A percentile compares a stretch with the other conserved stretches of the same genome.
These are phyloP conservation scores for Panaeolus cyanescens DNA, from an alignment of 768 basidiomycete genomes.

Conservation along the genomic window DNA sequence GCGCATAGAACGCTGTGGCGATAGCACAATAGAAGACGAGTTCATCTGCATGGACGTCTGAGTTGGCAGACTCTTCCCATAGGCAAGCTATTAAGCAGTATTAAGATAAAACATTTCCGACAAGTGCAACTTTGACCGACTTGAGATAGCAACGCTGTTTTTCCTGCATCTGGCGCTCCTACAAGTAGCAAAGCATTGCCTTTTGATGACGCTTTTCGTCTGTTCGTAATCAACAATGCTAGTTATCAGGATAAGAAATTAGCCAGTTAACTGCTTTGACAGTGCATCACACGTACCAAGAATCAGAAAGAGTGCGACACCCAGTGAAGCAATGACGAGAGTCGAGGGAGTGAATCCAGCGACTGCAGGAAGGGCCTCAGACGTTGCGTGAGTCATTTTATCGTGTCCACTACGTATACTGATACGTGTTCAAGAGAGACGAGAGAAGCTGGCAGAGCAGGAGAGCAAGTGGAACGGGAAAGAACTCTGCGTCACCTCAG, in stretches of 20 bases:
- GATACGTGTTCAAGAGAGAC: background rate
- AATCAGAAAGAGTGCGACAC: conserved; percentile 43
- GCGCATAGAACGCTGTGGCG: conserved; percentile 46
- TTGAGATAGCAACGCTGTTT: conserved; percentile 74
- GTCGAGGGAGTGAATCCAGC: conserved; percentile 39
- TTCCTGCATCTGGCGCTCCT: conserved; percentile 76
- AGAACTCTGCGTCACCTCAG: conserved; percentile 3
- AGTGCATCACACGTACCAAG: conserved; percentile 36
- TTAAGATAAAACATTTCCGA: conserved; percentile 2
- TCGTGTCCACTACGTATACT: conserved; percentile 14
- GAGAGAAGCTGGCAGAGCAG: background rate
- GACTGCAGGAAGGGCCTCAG: conserved; percentile 37
- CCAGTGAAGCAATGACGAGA: conserved; percentile 42
- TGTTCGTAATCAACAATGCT: conserved; percentile 49
- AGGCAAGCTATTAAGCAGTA: conserved; percentile 53
- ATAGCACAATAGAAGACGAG: conserved; percentile 46
- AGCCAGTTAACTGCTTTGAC: background rate
- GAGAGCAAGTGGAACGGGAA: conserved; percentile 4
- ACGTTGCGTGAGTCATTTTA: conserved; percentile 22
- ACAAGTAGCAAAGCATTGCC: conserved; percentile 74
- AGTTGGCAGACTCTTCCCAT: conserved; percentile 62
- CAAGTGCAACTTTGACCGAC: conserved; percentile 40
- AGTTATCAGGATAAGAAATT: background rate
- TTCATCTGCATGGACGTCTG: conserved; percentile 82
- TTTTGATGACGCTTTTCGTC: conserved; percentile 44